A percentile compares a stretch with the other conserved stretches of the same genome.
These are phyloP conservation scores for Cladobotryum protrusum DNA, from an alignment of 2,329 filamentous ascomycete genomes.

Conservation along the genomic window DNA sequence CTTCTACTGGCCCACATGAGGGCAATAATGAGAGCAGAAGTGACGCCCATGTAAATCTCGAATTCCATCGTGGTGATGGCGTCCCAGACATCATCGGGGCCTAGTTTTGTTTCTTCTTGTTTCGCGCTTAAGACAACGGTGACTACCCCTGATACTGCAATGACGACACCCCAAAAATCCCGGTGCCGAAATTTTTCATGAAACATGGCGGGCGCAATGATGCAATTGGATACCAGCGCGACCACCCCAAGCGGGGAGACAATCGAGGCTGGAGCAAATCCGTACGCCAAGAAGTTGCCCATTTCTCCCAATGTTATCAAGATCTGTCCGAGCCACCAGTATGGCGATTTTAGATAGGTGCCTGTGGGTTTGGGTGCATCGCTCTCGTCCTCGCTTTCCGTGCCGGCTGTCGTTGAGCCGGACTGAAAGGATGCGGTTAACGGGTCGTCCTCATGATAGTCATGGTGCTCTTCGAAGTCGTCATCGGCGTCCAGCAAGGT, in stretches of 20 bases:
- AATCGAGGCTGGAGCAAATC: conserved; percentile 94
- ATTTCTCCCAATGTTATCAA: conserved; percentile 90
- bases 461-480: conserved; percentile 11
- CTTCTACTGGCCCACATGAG: conserved; percentile 77
- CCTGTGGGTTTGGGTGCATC: conserved; percentile 41
- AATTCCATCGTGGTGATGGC: conserved; percentile 86
- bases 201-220: conserved; percentile 90
- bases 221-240: conserved; percentile 89
- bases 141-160: conserved; percentile 82
- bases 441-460: conserved; percentile 42
- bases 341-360: conserved; percentile 81
- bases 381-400: conserved; percentile 19
- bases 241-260: conserved; percentile 97
- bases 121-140: conserved; percentile 90
- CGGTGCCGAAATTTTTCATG: conserved; percentile 81
- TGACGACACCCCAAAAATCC: conserved; percentile 81
- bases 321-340: conserved; percentile 93
- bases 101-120: conserved; percentile 81
- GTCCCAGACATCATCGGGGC: conserved; percentile 82
- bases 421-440: conserved; percentile 47
- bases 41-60: conserved; percentile 80
- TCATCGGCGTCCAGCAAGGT: conserved; percentile 1
- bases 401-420: conserved; percentile 19
- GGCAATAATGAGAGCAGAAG: conserved; percentile 62
- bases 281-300: conserved; percentile 95